Conservation (phyloP, 148 eudicot genomes). For the Silene uniflora region DNA sequence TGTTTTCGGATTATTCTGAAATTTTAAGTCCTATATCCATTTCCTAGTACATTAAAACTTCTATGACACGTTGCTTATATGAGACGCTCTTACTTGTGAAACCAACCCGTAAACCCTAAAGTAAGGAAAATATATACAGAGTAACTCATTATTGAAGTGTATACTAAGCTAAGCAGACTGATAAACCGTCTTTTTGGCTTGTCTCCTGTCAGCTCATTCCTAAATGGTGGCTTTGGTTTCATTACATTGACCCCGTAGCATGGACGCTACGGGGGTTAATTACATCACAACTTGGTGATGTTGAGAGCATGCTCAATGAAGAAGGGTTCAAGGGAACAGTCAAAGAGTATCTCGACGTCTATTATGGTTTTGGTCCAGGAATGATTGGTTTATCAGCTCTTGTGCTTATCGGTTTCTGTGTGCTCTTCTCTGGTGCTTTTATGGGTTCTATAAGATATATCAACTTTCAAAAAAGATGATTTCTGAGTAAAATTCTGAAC, state of each 20-base stretch:
- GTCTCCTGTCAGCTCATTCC: conserved; percentile 52
- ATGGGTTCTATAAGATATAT: conserved; percentile 59
- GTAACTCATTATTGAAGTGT: no score
- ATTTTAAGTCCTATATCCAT: not conserved
- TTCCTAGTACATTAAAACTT: not conserved
- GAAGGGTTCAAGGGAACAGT: conserved; percentile 62
- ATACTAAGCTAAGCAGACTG: not conserved
- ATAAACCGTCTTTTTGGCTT: not conserved
- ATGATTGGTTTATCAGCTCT: conserved; percentile 47
- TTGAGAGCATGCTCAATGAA: conserved; percentile 42
- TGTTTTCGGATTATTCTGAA: not conserved
- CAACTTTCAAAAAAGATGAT: conserved; percentile 74
- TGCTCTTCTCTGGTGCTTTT: conserved; percentile 52
- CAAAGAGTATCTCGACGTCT: conserved; percentile 46
- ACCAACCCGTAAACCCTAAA: no score
- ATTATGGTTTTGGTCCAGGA: conserved; percentile 49
- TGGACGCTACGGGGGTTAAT: conserved; percentile 72
- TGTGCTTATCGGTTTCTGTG: conserved; percentile 48
- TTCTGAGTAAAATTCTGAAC: not conserved
- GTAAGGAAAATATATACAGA: no score
- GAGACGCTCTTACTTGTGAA: no score
- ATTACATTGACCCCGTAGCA: conserved; percentile 73
- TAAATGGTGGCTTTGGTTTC: conserved; percentile 92
- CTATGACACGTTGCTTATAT: no score
- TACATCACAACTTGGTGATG: conserved; percentile 79